Base-by-base conservation (phyloP, 345 rosid species). In the Ceriops decandra region DNA sequence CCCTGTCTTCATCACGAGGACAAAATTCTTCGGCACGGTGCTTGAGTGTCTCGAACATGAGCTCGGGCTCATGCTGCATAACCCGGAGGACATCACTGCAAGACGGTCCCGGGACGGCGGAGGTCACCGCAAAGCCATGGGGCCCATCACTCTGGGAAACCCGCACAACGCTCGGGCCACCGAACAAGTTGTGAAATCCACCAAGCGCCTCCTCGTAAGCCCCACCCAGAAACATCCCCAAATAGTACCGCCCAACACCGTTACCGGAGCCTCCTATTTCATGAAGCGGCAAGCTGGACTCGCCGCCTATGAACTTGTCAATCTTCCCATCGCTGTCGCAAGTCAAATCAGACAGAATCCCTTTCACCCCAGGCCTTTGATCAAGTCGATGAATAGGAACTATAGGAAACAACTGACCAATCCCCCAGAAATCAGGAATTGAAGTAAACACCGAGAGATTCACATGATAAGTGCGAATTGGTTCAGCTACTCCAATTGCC, bases 201-300 rank as follows among this genome's bases (percentile, higher is more conserved):
- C 99, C 99, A 61, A 95, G 87, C 49, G 98, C 99, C 84, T 95
- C 98, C 84, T 95, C 92, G 32, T 95, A 95, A 73, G 99, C 99
- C 74, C 99, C 99, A 20, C 96, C 98, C 74, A 95, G 81, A 66
- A 95, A 95, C 99, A 95, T 95, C 68, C 99, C 99, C 88, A 95
- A 53, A 70, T 66, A 90, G 80, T 95, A 95, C 60, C 68, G n/a
- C 20, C 81, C 83, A 52, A 81, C 82, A 30, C 64, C 57, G 17
- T 78, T 69, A n/a, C 59, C 62, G 17, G 57, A 67, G 16, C 77
- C 82, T 0, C 81, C 85, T 32, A 95, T 71, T 70, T 90, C 93
- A 68, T 95, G 99, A n/a, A 95, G 84, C 0, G 98, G 98, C 85
- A 95, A 71, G 80, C 87, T 88, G 0, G 93, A 73, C 72, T 88